Base-by-base conservation (phyloP, 169 alveolate genomes). In the Perkinsus olseni region DNA sequence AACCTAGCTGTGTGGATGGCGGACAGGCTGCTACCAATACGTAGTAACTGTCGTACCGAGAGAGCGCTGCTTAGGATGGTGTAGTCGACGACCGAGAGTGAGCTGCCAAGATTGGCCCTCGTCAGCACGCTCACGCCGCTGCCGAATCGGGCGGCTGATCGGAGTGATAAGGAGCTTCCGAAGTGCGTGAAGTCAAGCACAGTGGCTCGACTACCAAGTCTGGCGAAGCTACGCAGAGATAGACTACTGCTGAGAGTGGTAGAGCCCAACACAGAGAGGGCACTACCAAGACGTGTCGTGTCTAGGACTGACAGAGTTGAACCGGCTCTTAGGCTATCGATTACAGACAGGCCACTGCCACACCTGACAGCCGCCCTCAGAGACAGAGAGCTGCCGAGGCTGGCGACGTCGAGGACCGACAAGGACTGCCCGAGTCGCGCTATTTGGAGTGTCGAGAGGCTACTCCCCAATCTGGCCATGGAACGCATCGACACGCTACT, bases 171-270 rank as follows among this genome's bases (percentile, higher is more conserved):
- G 62, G 92, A 3, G 62, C 62, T 38, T 74, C 94, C 94, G 39
- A 34, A 91, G 38, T 93, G 95, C 92, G 92, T 92, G 36, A 13
- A 21, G 38, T 90, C 92, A 21, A 90, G 92, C 31, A 74, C 74
- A 34, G 38, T 37, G 36, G n/a, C 21, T 13, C 28, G 0, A 24
- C 92, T 24, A 34, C 93, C 94, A 10, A 74, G 3, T 6, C 74
- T 38, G 21, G 38, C 40, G 50, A 90, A 90, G 31, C 48, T 38
- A 34, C 92, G 92, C 92, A 90, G 92, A 4, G 50, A 36, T 17
- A 91, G 6, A 6, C 36, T 37, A 28, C 40, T 31, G 38, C 92
- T 34, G 36, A 38, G 4, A 20, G 8, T 36, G 38, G 31, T 31
- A 31, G 38, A 6, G 45, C 31, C 38, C 50, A 36, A 38, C 45